Conservation (phyloP, 2,329 filamentous ascomycete species). For the Boeremia lycopersici region DNA sequence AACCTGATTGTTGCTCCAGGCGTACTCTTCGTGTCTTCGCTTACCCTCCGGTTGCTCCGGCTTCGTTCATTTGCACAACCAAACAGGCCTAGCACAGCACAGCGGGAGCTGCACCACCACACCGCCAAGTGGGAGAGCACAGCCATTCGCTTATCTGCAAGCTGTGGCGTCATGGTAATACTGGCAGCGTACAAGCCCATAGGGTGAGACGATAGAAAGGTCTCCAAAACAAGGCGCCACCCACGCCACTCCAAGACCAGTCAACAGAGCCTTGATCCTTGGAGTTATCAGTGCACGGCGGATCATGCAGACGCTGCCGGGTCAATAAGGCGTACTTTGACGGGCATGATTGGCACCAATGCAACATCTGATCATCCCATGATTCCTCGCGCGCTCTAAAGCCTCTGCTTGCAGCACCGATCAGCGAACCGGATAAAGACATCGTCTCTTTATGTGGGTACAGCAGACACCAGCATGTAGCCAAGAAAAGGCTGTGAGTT, state of each 20-base stretch:
- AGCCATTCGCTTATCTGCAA: constrained; percentile 40
- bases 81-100: constrained; percentile 18
- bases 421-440: constrained; percentile 25
- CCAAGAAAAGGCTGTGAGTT: constrained; percentile 20
- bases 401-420: constrained; percentile 31
- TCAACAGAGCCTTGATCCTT: constrained; percentile 27
- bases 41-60: constrained; percentile 15
- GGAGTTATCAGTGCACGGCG: constrained; percentile 24
- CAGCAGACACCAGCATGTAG: constrained; percentile 20
- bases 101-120: constrained; percentile 33
- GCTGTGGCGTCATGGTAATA: constrained; percentile 40
- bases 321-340: constrained; percentile 19
- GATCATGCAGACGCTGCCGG: constrained; percentile 26
- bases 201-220: constrained; percentile 12
- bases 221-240: constrained; percentile 35
- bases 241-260: constrained; percentile 39
- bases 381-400: constrained; percentile 36
- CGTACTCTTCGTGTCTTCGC: constrained; percentile 10
- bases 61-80: constrained; percentile 24
- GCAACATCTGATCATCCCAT: constrained; percentile 26
- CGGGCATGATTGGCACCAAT: constrained; percentile 27
- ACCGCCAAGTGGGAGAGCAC: constrained; percentile 36
- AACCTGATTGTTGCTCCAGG: background rate
- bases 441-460: constrained; percentile 14
- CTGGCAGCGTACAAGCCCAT: constrained; percentile 10